Conservation (phyloP, 768 basidiomycete species). For the Cystobasidium ongulense region DNA sequence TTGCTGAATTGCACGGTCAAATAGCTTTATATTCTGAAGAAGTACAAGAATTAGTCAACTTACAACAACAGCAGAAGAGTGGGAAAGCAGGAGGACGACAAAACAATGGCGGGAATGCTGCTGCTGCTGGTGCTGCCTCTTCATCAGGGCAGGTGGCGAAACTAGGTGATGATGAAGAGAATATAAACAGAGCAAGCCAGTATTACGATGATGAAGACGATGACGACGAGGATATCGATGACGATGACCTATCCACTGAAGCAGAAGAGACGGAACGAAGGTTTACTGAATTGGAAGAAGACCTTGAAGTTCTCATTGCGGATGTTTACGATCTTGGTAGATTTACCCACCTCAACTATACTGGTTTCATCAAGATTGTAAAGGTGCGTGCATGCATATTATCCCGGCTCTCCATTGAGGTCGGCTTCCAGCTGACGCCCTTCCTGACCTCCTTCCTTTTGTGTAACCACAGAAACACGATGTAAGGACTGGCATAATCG, state of each 20-base stretch:
- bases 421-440: not conserved
- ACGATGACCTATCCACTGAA: constrained; percentile 48
- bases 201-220: constrained; percentile 44
- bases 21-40: constrained; percentile 74
- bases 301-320: constrained; percentile 87
- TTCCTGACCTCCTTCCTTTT: constrained; percentile 6
- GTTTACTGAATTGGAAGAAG: constrained; percentile 81
- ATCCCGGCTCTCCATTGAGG: not conserved
- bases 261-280: constrained; percentile 50
- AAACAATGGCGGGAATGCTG: not conserved
- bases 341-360: constrained; percentile 94
- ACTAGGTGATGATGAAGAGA: constrained; percentile 35
- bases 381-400: constrained; percentile 55
- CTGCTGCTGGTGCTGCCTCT: not conserved
- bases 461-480: constrained; percentile 69
- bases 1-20: constrained; percentile 67
- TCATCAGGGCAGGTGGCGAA: constrained; percentile 8
- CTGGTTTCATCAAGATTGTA: constrained; percentile 96
- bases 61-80: constrained; percentile 46
- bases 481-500: constrained; percentile 49
- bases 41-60: constrained; percentile 66
- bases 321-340: constrained; percentile 56
- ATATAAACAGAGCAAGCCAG: constrained; percentile 55
- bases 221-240: constrained; percentile 48
- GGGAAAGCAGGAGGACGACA: constrained; percentile 3